These are phyloP conservation scores for Hyparrhenia diplandra DNA, from an alignment of 176 grass and related monocot species.

Conservation along the genomic window DNA sequence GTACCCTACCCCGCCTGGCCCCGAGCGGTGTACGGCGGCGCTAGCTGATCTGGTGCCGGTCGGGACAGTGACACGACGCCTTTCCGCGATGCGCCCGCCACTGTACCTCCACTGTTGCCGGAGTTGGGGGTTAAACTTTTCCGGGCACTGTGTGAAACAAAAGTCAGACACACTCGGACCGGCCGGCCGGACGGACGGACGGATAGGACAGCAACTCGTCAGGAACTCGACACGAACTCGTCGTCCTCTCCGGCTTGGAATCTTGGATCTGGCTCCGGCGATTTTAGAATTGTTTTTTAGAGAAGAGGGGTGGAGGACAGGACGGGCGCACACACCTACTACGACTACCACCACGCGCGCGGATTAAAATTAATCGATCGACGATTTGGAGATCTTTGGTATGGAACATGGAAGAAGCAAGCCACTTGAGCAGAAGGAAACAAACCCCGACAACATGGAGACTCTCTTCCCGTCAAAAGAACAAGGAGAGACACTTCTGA, in stretches of 20 bases:
- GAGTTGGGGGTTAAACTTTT: not conserved
- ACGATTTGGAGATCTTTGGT: not conserved
- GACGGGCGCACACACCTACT: not conserved
- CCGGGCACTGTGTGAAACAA: not conserved
- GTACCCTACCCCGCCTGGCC: too few relatives aligned
- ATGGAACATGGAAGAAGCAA: not conserved
- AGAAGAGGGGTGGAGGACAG: not conserved
- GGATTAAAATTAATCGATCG: not conserved
- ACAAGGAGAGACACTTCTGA: too few relatives aligned
- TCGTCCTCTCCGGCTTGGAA: not conserved
- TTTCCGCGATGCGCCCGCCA: not conserved
- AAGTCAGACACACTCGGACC: not conserved
- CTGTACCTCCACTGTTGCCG: not conserved
- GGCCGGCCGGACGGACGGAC: too few relatives aligned
- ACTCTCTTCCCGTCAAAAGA: too few relatives aligned
- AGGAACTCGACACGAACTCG: not conserved
- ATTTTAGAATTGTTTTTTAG: not conserved
- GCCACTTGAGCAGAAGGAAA: not conserved
- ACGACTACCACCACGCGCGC: not conserved
- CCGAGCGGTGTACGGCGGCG: not conserved
- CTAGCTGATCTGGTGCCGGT: not conserved
- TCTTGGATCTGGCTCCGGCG: conserved; percentile 7
- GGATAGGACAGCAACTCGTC: conserved; percentile 2
- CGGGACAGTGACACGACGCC: not conserved
- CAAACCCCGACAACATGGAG: too few relatives aligned